phyloP scores from a whole-genome alignment of 129 eudicot species.

The Flaveria ramosissima region DNA sequence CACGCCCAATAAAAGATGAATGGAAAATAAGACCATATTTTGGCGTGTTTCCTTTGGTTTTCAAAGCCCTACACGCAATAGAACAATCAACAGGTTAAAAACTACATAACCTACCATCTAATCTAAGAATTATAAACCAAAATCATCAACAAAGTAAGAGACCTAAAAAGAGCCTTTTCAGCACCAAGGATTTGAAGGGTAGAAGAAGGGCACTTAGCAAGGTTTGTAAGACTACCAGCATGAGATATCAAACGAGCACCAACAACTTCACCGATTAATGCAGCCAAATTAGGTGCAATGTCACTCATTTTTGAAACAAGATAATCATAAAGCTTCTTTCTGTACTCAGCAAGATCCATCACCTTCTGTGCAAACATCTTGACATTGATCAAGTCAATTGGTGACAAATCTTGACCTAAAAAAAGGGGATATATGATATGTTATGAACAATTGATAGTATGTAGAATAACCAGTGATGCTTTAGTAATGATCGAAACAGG shows the following conservation, averaged over 20 bases:
- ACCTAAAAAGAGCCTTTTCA: slow-evolving; percentile 97
- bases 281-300: slow-evolving; percentile 94
- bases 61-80: slow-evolving; percentile 64
- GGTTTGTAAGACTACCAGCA: slow-evolving; percentile 93
- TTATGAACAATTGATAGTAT: background rate
- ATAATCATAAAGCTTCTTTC: slow-evolving; percentile 88
- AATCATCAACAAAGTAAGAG: slow-evolving; percentile 2
- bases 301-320: slow-evolving; percentile 87
- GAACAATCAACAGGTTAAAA: background rate
- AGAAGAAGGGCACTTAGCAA: slow-evolving; percentile 95
- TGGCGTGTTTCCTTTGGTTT: slow-evolving; percentile 93
- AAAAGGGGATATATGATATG: background rate
- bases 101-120: background rate
- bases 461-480: background rate
- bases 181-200: slow-evolving; percentile 98
- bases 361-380: slow-evolving; percentile 86
- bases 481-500: background rate
- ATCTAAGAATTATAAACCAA: background rate
- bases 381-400: slow-evolving; percentile 84
- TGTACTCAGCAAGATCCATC: slow-evolving; percentile 87
- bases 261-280: slow-evolving; percentile 88
- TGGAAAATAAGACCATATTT: slow-evolving; percentile 94
- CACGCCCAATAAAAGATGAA: slow-evolving; percentile 94
- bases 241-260: slow-evolving; percentile 96
- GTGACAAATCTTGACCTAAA: slow-evolving; percentile 86